Conservation (phyloP, 768 basidiomycete species). For the Phylloporus arenicola region DNA sequence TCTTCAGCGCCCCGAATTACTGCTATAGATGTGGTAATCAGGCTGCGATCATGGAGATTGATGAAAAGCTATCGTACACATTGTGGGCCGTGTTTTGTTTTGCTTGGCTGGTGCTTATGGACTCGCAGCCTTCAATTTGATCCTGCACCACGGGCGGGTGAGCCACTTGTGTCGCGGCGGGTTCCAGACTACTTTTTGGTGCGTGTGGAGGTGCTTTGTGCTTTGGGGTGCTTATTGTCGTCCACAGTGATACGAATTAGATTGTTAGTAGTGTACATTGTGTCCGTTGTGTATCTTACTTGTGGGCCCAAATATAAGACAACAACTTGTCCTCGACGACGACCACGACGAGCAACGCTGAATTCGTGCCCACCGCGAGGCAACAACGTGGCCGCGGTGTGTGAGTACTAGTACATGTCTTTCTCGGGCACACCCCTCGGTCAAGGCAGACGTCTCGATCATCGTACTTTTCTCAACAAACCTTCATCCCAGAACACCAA, state of each 20-base stretch:
- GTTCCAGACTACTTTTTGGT: slow-evolving; percentile 94
- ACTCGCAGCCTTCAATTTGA: slow-evolving; percentile 92
- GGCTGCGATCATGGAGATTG: slow-evolving; percentile 99
- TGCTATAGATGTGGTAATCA: slow-evolving; percentile 99
- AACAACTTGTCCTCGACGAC: slow-evolving; percentile 13
- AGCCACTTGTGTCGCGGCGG: slow-evolving; percentile 93
- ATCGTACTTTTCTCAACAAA: slow-evolving; percentile 70
- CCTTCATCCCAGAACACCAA: slow-evolving; percentile 27
- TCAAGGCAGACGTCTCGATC: slow-evolving; percentile 84
- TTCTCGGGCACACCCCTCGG: slow-evolving; percentile 80
- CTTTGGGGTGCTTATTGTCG: not conserved
- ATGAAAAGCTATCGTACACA: slow-evolving; percentile 93
- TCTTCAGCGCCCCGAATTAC: slow-evolving; percentile 99
- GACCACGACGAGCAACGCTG: slow-evolving; percentile 10
- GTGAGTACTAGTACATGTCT: slow-evolving; percentile 55
- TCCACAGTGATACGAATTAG: slow-evolving; percentile 20
- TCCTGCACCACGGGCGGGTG: slow-evolving; percentile 96
- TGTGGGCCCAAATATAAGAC: slow-evolving; percentile 19
- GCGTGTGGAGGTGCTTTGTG: slow-evolving; percentile 33
- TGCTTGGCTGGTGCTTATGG: slow-evolving; percentile 2
- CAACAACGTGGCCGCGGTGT: slow-evolving; percentile 14
- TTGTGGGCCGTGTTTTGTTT: slow-evolving; percentile 52
- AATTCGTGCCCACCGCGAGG: slow-evolving; percentile 10
- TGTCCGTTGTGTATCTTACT: slow-evolving; percentile 20
- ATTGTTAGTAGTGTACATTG: slow-evolving; percentile 22